Evolutionary conservation across 371 early-diverging fungal species (phyloP).

Genomic region (Enteropsectra breve): DNA sequence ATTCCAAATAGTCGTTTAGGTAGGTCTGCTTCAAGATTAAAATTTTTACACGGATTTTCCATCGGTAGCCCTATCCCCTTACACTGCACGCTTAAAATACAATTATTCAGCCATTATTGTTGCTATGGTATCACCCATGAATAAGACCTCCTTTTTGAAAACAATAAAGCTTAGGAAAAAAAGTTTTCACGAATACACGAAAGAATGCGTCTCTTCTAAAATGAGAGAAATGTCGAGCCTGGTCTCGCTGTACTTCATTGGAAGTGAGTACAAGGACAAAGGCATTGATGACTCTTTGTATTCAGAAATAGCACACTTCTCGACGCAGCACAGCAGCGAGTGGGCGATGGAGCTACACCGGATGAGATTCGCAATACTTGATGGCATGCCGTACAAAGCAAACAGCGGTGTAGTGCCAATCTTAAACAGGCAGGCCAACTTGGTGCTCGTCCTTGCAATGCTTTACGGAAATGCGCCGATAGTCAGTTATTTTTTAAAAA

Average conservation of each 20-base stretch:
- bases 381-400: not conserved
- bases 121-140: no score
- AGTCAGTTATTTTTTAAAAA: constrained; percentile 50
- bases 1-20: no score
- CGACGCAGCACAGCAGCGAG: not conserved
- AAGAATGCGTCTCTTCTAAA: no score
- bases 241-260: not conserved
- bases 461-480: constrained; percentile 40
- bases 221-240: not conserved
- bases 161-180: no score
- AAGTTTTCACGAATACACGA: no score
- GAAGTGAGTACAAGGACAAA: not conserved
- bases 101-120: no score
- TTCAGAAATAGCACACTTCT: not conserved
- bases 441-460: constrained; percentile 51
- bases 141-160: no score
- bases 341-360: constrained; percentile 17
- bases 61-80: no score
- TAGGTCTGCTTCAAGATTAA: no score
- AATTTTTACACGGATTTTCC: no score
- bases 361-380: constrained; percentile 15
- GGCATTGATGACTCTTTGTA: not conserved
- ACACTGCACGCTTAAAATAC: no score
- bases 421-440: constrained; percentile 30
- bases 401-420: not conserved